Base-by-base conservation (phyloP, 257 asterid species). In the Primulina eburnea region DNA sequence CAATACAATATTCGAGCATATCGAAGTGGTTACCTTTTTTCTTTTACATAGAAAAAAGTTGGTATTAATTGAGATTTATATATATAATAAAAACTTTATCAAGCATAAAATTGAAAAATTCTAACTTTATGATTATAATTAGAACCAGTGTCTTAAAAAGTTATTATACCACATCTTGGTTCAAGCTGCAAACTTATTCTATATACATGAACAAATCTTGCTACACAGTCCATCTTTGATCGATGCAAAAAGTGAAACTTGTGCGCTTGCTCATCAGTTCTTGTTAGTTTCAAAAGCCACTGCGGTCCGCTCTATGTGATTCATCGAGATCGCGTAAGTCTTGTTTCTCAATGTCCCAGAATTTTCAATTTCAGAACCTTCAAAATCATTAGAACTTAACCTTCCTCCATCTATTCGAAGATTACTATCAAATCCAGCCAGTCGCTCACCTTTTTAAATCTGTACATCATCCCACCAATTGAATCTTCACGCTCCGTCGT, bases 261-360 rank as follows among this genome's bases (percentile, higher is more conserved):
- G 50, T 12, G 12, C 53, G 12, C 53, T 43, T 43, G 2, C 3
- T 43, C 6, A 43, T 43, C n/a, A 43, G 17, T 43, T 43, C n/a
- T 26, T 71, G 60, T 59, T 63, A 67, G 26, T 64, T 67, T 81
- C 78, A 33, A 83, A 73, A 43, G 82, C 85, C 86, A 80, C 76
- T 14, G 88, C 81, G 47, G 89, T 88, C 80, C 89, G 83, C 74
- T 90, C 95, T 4, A 88, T 92, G 73, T 84, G 81, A 50, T 82
- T 86, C 63, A 90, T 64, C 60, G 88, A 62, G 65, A 90, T 88
- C 34, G 67, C 87, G 66, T 79, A 90, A 20, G 88, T 90, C 64
- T 88, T 84, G 67, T 82, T 78, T 80, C 90, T 86, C 70, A 83
- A 84, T 73, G 90, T 82, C 38, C 71, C 72, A 62, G 69, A 86